Percentiles rank a stretch among this genome's conserved stretches.
These are phyloP conservation scores for Globisporangium cylindrosporum DNA, from an alignment of 352 stramenopile genomes.

Conservation along the genomic window DNA sequence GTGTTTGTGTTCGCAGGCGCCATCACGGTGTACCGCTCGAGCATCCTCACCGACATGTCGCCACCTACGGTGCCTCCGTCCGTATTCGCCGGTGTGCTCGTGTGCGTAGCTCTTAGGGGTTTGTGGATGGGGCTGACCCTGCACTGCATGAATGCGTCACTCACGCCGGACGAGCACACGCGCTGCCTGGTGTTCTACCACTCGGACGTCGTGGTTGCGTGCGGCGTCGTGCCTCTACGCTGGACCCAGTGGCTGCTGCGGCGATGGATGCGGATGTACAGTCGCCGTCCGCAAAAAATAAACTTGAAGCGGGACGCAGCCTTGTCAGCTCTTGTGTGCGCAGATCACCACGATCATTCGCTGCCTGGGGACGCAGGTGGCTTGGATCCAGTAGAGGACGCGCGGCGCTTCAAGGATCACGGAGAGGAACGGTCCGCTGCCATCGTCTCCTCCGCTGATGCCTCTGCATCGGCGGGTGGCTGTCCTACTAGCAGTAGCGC, in stretches of 20 bases:
- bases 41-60: neutral
- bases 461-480: neutral
- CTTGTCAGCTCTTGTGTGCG: neutral
- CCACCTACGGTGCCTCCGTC: neutral
- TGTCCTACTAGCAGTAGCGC: neutral
- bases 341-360: neutral
- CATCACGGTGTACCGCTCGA: neutral
- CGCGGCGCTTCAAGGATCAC: neutral
- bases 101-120: neutral
- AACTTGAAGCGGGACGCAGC: neutral
- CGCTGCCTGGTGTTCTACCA: constrained; percentile 13
- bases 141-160: constrained; percentile 12
- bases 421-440: neutral
- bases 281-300: neutral
- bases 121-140: constrained; percentile 15
- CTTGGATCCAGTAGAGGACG: constrained; percentile 7
- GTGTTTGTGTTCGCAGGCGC: neutral
- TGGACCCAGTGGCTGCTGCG: neutral
- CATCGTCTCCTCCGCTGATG: neutral
- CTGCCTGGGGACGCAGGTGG: neutral
- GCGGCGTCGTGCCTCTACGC: neutral
- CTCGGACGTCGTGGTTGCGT: constrained; percentile 11
- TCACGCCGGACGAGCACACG: constrained; percentile 14
- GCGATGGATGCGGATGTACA: neutral
- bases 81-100: neutral